These are phyloP conservation scores for Eragrostis tef DNA, from an alignment of 202 grass and related monocot species.

Conservation along the genomic window DNA sequence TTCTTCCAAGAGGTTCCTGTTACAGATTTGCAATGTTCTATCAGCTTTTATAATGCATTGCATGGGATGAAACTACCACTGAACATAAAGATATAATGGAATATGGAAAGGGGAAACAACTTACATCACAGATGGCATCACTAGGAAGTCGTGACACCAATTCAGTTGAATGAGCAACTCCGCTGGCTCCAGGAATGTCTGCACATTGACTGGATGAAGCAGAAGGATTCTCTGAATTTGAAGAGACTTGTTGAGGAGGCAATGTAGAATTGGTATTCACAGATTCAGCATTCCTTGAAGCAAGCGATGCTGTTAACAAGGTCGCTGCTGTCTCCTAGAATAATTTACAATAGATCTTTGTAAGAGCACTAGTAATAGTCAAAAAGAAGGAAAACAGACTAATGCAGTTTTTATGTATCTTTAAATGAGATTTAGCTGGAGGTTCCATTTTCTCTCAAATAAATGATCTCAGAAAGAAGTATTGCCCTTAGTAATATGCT, in stretches of 20 bases:
- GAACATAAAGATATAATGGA: conserved; percentile 17
- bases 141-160: conserved; percentile 41
- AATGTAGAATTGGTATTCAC: conserved; percentile 31
- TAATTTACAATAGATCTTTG: conserved; percentile 35
- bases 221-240: conserved; percentile 52
- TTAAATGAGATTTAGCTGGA: background rate
- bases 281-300: conserved; percentile 62
- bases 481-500: background rate
- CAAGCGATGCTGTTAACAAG: conserved; percentile 75
- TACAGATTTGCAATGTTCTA: conserved; percentile 34
- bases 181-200: conserved; percentile 32
- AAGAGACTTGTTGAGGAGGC: conserved; percentile 47
- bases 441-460: conserved; percentile 30
- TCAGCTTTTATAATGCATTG: background rate
- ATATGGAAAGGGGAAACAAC: conserved; percentile 33
- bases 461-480: conserved; percentile 6
- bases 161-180: conserved; percentile 52
- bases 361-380: background rate
- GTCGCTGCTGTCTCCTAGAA: conserved; percentile 76
- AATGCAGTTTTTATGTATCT: conserved; percentile 1
- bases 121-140: conserved; percentile 54
- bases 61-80: background rate
- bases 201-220: conserved; percentile 58
- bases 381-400: conserved; percentile 1
- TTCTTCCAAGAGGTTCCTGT: conserved; percentile 49